Conservation (phyloP, 1,284 basidiomycete genomes). For the Peniophora sp. region DNA sequence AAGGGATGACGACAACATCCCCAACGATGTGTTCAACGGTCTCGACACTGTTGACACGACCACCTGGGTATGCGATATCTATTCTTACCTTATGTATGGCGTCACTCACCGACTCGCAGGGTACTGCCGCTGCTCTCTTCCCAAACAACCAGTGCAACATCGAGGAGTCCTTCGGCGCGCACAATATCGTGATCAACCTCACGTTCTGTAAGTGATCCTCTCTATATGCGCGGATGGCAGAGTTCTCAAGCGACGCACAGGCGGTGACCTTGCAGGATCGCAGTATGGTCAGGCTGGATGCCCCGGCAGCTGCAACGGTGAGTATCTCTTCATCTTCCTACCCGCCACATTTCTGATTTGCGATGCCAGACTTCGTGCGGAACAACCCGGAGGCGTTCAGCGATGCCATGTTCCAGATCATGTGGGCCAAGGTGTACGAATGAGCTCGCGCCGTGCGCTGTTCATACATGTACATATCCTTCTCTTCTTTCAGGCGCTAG, state of each 20-base stretch:
- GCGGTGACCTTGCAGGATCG: background rate
- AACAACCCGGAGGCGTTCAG: slow-evolving; percentile 40
- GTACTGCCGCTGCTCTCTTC: slow-evolving; percentile 17
- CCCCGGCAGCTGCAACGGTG: slow-evolving; percentile 25
- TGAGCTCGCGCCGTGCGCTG: background rate
- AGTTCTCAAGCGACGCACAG: slow-evolving; percentile 8
- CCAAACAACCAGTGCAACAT: slow-evolving; percentile 20
- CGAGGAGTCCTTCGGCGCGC: slow-evolving; percentile 9
- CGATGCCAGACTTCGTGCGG: slow-evolving; percentile 13
- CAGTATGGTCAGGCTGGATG: background rate
- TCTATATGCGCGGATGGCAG: slow-evolving; percentile 5
- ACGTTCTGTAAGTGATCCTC: too few relatives aligned
- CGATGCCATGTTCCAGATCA: slow-evolving; percentile 47
- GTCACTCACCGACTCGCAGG: slow-evolving; percentile 7
- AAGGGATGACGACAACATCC: slow-evolving; percentile 20
- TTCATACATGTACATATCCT: slow-evolving; percentile 4
- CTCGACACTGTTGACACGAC: slow-evolving; percentile 18
- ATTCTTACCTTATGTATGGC: too few relatives aligned
- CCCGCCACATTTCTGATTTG: background rate
- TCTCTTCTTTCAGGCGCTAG: background rate
- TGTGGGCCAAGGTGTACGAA: slow-evolving; percentile 28
- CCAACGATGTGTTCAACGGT: slow-evolving; percentile 17
- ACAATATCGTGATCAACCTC: slow-evolving; percentile 19
- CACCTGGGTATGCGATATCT: slow-evolving; percentile 18
- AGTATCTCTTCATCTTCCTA: background rate